Conservation (phyloP, 2,329 filamentous ascomycete genomes). For the Colletotrichum sp. region DNA sequence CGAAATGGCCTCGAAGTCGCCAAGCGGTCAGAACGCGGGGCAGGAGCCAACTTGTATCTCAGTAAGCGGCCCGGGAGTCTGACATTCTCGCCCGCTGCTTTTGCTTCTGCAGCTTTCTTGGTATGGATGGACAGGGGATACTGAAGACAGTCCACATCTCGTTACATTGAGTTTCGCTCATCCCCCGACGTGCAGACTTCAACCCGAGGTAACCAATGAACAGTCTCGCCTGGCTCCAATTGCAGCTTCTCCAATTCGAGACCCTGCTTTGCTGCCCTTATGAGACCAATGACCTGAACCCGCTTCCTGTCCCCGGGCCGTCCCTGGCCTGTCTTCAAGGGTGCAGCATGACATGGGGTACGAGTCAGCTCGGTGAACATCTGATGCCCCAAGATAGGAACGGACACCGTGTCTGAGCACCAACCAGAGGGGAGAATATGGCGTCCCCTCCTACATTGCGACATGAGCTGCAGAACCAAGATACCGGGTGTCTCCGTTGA, state of each 20-base stretch:
- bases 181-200: background rate
- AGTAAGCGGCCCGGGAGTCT: background rate
- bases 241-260: background rate
- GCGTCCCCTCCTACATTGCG: background rate
- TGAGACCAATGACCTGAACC: background rate
- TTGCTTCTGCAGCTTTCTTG: background rate
- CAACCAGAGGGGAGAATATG: background rate
- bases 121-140: background rate
- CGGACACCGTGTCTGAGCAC: background rate
- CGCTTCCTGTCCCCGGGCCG: background rate
- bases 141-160: background rate
- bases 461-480: background rate
- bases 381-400: background rate
- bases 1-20: background rate
- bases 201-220: background rate
- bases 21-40: background rate
- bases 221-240: background rate
- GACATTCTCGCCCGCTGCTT: background rate
- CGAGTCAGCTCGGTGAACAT: background rate
- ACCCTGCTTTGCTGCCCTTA: background rate
- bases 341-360: background rate
- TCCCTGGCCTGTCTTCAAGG: background rate
- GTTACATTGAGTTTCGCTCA: background rate
- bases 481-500: background rate
- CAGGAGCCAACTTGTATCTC: background rate